A percentile compares a stretch with the other conserved stretches of the same genome.
Conservation (phyloP, 2,329 filamentous ascomycete species). For the Aspergillus spinulosporus region DNA sequence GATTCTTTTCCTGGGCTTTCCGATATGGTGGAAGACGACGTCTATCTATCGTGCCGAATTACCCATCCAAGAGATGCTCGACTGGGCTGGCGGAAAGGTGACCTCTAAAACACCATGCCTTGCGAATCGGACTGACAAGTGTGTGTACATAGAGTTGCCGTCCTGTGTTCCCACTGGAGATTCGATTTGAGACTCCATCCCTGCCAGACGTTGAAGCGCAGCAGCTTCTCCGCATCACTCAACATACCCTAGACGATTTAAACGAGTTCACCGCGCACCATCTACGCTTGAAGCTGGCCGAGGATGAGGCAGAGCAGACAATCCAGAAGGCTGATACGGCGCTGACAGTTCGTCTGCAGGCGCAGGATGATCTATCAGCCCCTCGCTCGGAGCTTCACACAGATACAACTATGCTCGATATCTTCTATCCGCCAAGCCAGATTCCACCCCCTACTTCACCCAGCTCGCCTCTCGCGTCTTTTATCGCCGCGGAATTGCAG, state of each 20-base stretch:
- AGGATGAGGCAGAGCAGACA: slow-evolving; percentile 26
- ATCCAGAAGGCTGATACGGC: slow-evolving; percentile 52
- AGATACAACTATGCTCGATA: slow-evolving; percentile 70
- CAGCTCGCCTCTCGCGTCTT: slow-evolving; percentile 72
- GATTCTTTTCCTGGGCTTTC: slow-evolving; percentile 77
- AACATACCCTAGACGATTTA: slow-evolving; percentile 80
- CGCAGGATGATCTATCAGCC: slow-evolving; percentile 48
- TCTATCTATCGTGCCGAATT: slow-evolving; percentile 84
- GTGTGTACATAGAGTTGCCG: slow-evolving; percentile 67
- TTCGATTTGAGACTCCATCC: slow-evolving; percentile 70
- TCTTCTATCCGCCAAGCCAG: slow-evolving; percentile 72
- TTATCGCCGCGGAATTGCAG: slow-evolving; percentile 75
- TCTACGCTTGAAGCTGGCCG: slow-evolving; percentile 67
- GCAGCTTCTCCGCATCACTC: slow-evolving; percentile 74
- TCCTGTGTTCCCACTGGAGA: slow-evolving; percentile 81
- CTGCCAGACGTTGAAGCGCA: slow-evolving; percentile 68
- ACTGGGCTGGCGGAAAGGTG: slow-evolving; percentile 90
- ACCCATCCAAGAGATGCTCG: slow-evolving; percentile 80
- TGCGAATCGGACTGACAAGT: slow-evolving; percentile 2
- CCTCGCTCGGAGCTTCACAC: slow-evolving; percentile 65
- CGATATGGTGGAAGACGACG: slow-evolving; percentile 95
- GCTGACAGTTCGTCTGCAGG: slow-evolving; percentile 69
- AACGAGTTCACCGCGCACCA: slow-evolving; percentile 86
- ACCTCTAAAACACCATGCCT: not conserved
- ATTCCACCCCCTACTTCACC: slow-evolving; percentile 67